Base-by-base conservation (phyloP, 2,329 filamentous ascomycete genomes). In the Colletotrichum melonis region DNA sequence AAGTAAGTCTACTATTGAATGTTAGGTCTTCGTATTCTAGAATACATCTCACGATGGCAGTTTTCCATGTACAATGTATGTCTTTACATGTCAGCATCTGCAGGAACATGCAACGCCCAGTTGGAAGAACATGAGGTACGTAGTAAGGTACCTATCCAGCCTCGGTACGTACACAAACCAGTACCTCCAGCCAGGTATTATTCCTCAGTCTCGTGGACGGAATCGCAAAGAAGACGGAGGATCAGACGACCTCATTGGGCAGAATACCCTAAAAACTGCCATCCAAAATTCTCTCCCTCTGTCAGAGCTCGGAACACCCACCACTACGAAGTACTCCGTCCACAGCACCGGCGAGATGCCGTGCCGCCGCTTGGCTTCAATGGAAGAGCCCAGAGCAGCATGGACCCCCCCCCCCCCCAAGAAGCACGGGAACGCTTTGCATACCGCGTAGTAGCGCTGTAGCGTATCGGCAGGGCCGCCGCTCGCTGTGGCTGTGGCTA, bases 401-500 rank as follows among this genome's bases (percentile, higher is more conserved):
- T 65, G 52, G 63, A 4, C 63, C 11, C n/a, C 46, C 46, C 22
- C 28, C 28, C 28, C 26, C 24, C 26, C 32, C 24, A 11, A 19
- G 38, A 49, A 28, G 22, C 59, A 16, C 5, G 16, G 38, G 26
- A 63, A 63, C 59, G 46, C 52, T 30, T 63, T 42, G 38, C 16
- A 42, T 42, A 19, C 3, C 6, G 32, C 32, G 32, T 35, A 35
- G 32, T 35, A 35, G 32, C 11, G 32, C 32, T 35, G 38, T 42
- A 19, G 52, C 63, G 63, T 56, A 64, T 65, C 66, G 67, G 70
- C 70, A 65, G 54, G 67, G 32, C 70, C 70, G 70, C 58, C 35
- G 59, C 38, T 54, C 49, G 55, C 57, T 54, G 65, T 73, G 67
- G 71, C 67, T 73, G 71, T 73, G 67, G 35, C 71, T 73, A 73